Percentiles rank a stretch among this genome's conserved stretches.
These are phyloP conservation scores for Alternaria gansuensis DNA, from an alignment of 2,329 filamentous ascomycete genomes.

Conservation along the genomic window DNA sequence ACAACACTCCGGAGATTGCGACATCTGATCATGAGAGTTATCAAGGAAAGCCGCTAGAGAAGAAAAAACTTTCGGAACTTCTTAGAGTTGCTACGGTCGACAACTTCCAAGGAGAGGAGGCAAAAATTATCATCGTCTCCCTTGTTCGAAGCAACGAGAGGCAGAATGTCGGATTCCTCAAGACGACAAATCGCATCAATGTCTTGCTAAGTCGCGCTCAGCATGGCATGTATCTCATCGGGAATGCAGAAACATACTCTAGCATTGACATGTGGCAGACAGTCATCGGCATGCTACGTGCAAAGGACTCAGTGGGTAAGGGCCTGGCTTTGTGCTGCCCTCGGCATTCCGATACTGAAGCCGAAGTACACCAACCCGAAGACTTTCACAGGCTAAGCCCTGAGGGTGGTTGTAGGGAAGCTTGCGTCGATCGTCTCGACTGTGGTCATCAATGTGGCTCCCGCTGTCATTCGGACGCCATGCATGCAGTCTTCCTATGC, in stretches of 20 bases:
- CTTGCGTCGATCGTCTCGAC: slow-evolving; percentile 34
- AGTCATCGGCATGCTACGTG: slow-evolving; percentile 63
- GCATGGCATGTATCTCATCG: slow-evolving; percentile 76
- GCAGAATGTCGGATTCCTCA: slow-evolving; percentile 70
- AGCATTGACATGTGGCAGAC: slow-evolving; percentile 70
- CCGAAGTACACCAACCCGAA: slow-evolving; percentile 38
- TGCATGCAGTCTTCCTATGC: slow-evolving; percentile 43
- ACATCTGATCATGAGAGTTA: slow-evolving; percentile 6
- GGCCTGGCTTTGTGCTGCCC: slow-evolving; percentile 41
- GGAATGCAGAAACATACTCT: slow-evolving; percentile 67
- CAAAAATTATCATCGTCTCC: slow-evolving; percentile 73
- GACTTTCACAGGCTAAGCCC: slow-evolving; percentile 43
- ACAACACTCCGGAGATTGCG: not conserved
- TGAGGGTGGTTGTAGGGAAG: slow-evolving; percentile 44
- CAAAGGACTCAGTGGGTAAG: slow-evolving; percentile 26
- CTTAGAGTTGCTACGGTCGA: slow-evolving; percentile 69
- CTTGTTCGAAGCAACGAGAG: slow-evolving; percentile 73
- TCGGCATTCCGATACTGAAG: slow-evolving; percentile 36
- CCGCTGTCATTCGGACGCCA: slow-evolving; percentile 43
- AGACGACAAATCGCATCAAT: slow-evolving; percentile 72
- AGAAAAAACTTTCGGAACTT: slow-evolving; percentile 34
- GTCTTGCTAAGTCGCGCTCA: slow-evolving; percentile 72
- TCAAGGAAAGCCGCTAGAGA: slow-evolving; percentile 30
- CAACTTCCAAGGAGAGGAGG: slow-evolving; percentile 82
- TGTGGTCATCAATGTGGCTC: slow-evolving; percentile 45